These are phyloP conservation scores for Wolfiporia cocos DNA, from an alignment of 1,284 basidiomycete species.

Conservation along the genomic window DNA sequence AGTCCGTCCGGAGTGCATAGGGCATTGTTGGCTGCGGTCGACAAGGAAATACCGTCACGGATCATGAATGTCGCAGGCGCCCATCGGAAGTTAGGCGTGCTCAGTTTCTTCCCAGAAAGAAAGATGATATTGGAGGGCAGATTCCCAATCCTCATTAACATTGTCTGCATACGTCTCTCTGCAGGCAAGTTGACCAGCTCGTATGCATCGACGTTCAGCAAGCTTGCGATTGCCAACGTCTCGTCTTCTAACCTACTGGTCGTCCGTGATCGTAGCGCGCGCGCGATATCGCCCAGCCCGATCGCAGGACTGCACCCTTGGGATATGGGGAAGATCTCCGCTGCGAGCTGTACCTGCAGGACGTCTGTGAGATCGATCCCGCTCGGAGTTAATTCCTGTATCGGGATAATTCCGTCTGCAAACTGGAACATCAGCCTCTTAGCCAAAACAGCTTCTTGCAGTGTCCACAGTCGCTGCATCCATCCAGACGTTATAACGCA, in stretches of 20 bases:
- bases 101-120: not conserved
- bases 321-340: not conserved
- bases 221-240: constrained; percentile 6
- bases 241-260: constrained; percentile 8
- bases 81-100: constrained; percentile 1
- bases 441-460: constrained; percentile 12
- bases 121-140: constrained; percentile 3
- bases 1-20: not conserved
- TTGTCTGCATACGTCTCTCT: not conserved
- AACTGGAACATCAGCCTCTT: no score
- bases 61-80: constrained; percentile 2
- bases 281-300: not conserved
- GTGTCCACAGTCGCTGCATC: constrained; percentile 13
- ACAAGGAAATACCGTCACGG: not conserved
- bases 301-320: no score
- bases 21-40: not conserved
- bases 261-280: constrained; percentile 1
- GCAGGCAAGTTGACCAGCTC: constrained; percentile 4
- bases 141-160: not conserved
- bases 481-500: constrained; percentile 8
- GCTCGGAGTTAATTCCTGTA: constrained; percentile 5
- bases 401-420: no score
- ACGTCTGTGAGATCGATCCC: constrained; percentile 1
- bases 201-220: constrained; percentile 3
- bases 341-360: not conserved